These are phyloP conservation scores for Xerocomellus amylosporus DNA, from an alignment of 768 basidiomycete species.

Conservation along the genomic window DNA sequence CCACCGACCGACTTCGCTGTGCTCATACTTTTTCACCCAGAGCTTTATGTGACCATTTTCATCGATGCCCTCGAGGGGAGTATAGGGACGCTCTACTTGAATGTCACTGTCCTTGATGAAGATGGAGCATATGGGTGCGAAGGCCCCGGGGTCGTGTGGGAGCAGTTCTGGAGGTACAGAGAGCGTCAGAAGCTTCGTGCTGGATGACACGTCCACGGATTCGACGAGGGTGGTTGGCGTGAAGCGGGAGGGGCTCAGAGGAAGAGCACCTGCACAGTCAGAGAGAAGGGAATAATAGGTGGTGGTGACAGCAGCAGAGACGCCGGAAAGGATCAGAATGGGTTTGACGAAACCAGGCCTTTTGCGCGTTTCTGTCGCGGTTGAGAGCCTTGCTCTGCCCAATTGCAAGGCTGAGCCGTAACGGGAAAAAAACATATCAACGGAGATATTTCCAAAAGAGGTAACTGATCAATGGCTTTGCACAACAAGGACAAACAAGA, in stretches of 20 bases:
- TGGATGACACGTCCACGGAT: slow-evolving; percentile 48
- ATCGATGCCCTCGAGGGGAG: slow-evolving; percentile 72
- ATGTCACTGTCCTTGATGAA: slow-evolving; percentile 87
- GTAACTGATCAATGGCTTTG: slow-evolving; percentile 13
- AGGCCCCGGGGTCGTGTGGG: slow-evolving; percentile 14
- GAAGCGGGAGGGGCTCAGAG: slow-evolving; percentile 49
- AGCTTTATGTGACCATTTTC: slow-evolving; percentile 63
- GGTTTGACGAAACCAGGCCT: background rate
- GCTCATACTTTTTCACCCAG: slow-evolving; percentile 79
- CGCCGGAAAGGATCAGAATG: slow-evolving; percentile 34
- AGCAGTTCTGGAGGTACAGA: slow-evolving; percentile 47
- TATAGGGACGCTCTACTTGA: slow-evolving; percentile 84
- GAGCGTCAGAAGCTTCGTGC: slow-evolving; percentile 65
- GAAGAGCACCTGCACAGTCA: slow-evolving; percentile 42
- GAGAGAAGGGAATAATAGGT: slow-evolving; percentile 55
- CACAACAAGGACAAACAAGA: slow-evolving; percentile 26
- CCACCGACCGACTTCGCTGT: slow-evolving; percentile 83
- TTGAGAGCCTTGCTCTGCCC: background rate
- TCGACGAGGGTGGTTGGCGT: slow-evolving; percentile 58
- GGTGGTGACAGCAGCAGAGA: slow-evolving; percentile 42
- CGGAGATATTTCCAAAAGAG: slow-evolving; percentile 16
- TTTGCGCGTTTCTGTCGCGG: background rate
- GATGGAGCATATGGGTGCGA: slow-evolving; percentile 66
- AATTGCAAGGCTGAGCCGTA: too few species aligned
- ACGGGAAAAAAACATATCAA: slow-evolving; percentile 12